These are phyloP conservation scores for Leccinum rimulosum DNA, from an alignment of 768 basidiomycete genomes.

Conservation along the genomic window DNA sequence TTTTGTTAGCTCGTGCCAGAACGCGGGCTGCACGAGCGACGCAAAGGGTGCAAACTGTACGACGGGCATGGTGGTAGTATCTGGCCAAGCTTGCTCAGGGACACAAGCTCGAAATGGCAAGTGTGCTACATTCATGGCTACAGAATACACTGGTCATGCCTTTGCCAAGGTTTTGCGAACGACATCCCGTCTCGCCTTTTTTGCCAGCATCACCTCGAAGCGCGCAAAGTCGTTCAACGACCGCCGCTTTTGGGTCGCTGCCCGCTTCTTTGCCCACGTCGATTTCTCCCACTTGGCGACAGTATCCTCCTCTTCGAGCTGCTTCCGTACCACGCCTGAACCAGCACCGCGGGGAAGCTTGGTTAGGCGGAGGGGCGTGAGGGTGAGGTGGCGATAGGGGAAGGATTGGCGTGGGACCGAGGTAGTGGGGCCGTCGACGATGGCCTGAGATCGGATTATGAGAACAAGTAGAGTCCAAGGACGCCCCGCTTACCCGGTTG, in stretches of 20 bases:
- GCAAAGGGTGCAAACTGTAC: slow-evolving; percentile 90
- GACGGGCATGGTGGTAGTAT: slow-evolving; percentile 39
- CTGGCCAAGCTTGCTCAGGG: neutral
- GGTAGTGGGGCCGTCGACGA: slow-evolving; percentile 92
- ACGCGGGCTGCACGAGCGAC: slow-evolving; percentile 83
- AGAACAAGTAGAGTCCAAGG: neutral
- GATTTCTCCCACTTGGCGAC: slow-evolving; percentile 88
- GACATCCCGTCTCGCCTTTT: slow-evolving; percentile 81
- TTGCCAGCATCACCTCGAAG: slow-evolving; percentile 83
- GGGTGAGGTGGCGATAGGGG: slow-evolving; percentile 88
- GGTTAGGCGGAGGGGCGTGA: slow-evolving; percentile 81
- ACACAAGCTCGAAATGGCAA: slow-evolving; percentile 12
- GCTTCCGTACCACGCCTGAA: slow-evolving; percentile 77
- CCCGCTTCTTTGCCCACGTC: slow-evolving; percentile 85
- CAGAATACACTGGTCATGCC: slow-evolving; percentile 18
- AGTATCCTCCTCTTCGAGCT: slow-evolving; percentile 80
- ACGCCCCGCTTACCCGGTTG: slow-evolving; percentile 68
- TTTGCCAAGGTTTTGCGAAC: slow-evolving; percentile 71
- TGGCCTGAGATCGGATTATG: slow-evolving; percentile 54
- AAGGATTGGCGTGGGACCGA: slow-evolving; percentile 89
- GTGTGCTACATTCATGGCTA: neutral
- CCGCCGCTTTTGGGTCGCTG: slow-evolving; percentile 69
- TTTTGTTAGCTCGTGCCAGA: slow-evolving; percentile 88
- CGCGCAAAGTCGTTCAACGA: slow-evolving; percentile 87
- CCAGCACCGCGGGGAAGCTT: slow-evolving; percentile 87